Evolutionary conservation across 2,329 filamentous ascomycete species (phyloP).

Genomic region (Trichothecium roseum): DNA sequence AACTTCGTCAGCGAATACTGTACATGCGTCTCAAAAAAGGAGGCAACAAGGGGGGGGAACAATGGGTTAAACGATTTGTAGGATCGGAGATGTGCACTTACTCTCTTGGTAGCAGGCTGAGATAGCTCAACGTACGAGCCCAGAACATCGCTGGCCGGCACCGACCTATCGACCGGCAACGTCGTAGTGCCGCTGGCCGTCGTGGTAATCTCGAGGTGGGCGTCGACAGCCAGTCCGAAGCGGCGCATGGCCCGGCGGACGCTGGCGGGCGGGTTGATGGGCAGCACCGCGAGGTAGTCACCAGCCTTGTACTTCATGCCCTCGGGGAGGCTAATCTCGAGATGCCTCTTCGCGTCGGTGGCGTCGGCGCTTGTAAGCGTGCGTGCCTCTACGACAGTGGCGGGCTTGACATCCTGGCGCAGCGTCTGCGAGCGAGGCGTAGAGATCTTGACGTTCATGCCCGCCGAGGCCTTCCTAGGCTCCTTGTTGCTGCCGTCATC

Average conservation of each 20-base stretch:
- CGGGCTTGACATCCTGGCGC: conserved; percentile 49
- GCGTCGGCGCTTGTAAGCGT: conserved; percentile 36
- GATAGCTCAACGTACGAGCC: conserved; percentile 59
- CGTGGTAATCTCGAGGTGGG: conserved; percentile 41
- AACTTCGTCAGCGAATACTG: no score
- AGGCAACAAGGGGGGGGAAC: no score
- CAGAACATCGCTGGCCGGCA: conserved; percentile 50
- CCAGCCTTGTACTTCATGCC: conserved; percentile 53
- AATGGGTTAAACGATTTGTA: conserved; percentile 19
- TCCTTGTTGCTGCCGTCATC: conserved; percentile 15
- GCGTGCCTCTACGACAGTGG: conserved; percentile 41
- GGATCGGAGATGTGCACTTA: conserved; percentile 21
- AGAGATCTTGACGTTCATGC: conserved; percentile 31
- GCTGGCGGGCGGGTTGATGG: conserved; percentile 49
- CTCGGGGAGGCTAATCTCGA: conserved; percentile 52
- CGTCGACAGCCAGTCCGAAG: conserved; percentile 56
- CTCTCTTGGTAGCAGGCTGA: conserved; percentile 55
- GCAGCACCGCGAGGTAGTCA: conserved; percentile 61
- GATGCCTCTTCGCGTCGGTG: conserved; percentile 40
- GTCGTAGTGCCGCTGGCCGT: conserved; percentile 30
- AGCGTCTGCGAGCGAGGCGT: conserved; percentile 42
- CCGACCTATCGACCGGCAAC: conserved; percentile 39
- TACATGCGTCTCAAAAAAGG: no score
- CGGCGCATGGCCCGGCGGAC: conserved; percentile 50
- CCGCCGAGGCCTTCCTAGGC: background rate